Percentiles rank a stretch among this genome's conserved stretches.
phyloP scores from a whole-genome alignment of 768 basidiomycete species.

The Termitomyces sp. region DNA sequence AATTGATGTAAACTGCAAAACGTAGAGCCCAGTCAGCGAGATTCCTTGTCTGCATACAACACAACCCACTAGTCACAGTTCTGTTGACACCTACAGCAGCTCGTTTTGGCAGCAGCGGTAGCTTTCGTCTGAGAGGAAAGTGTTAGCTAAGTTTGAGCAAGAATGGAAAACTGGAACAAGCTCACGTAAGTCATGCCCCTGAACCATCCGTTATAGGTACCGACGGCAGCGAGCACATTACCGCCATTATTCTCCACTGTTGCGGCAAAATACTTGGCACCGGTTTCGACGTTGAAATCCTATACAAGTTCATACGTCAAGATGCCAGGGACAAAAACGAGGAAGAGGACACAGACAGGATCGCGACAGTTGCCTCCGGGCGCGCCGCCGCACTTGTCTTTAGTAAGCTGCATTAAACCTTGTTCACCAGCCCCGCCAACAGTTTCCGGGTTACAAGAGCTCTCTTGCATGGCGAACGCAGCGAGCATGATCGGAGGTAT shows the following conservation, averaged over 20 bases:
- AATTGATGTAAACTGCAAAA: conserved; percentile 54
- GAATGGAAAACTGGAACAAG: background rate
- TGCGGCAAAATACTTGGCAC: conserved; percentile 52
- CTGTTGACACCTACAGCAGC: conserved; percentile 71
- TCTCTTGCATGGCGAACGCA: conserved; percentile 87
- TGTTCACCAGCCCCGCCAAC: conserved; percentile 78
- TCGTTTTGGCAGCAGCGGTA: conserved; percentile 45
- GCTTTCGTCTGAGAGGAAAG: conserved; percentile 36
- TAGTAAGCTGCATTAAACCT: conserved; percentile 82
- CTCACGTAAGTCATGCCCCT: conserved; percentile 52
- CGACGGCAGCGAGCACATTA: conserved; percentile 52
- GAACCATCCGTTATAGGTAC: conserved; percentile 75
- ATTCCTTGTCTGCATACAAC: background rate
- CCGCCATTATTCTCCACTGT: conserved; percentile 43
- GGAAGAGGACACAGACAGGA: conserved; percentile 26
- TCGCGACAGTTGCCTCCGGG: conserved; percentile 41
- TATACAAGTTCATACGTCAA: conserved; percentile 16
- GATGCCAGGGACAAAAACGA: background rate
- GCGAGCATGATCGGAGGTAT: conserved; percentile 76
- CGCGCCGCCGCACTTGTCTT: conserved; percentile 67
- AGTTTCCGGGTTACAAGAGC: conserved; percentile 55
- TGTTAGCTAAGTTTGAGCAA: background rate
- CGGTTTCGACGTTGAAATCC: conserved; percentile 72
- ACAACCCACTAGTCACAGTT: conserved; percentile 78
- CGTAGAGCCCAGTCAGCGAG: conserved; percentile 1